phyloP scores from a whole-genome alignment of 805 yeast genomes.

The Schizosaccharomyces octosporus region DNA sequence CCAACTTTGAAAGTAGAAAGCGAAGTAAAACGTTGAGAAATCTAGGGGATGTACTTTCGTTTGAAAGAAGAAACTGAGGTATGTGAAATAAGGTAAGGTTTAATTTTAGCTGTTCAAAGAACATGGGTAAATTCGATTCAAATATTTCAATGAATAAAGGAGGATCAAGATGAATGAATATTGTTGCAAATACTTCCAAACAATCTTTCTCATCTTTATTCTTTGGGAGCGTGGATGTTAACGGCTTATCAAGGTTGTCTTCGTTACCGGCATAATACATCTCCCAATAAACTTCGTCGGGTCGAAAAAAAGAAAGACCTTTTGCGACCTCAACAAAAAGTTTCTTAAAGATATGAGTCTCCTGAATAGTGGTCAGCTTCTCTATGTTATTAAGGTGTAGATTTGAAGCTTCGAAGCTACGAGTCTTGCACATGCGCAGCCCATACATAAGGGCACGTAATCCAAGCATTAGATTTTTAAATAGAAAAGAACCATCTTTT shows the following conservation, averaged over 20 bases:
- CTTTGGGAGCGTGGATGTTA: slow-evolving; percentile 7
- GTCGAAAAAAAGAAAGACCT: slow-evolving; percentile 49
- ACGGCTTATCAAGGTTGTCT: slow-evolving; percentile 14
- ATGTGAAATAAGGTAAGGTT: slow-evolving; percentile 73
- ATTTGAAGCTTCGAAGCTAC: slow-evolving; percentile 48
- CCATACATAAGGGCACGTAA: slow-evolving; percentile 76
- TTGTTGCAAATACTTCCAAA: slow-evolving; percentile 85
- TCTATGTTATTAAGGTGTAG: slow-evolving; percentile 66
- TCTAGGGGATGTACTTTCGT: slow-evolving; percentile 81
- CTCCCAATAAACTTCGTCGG: slow-evolving; percentile 7
- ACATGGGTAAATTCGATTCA: slow-evolving; percentile 48
- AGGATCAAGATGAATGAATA: slow-evolving; percentile 80
- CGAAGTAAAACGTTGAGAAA: slow-evolving; percentile 64
- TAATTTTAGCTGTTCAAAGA: slow-evolving; percentile 53
- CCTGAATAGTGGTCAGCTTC: slow-evolving; percentile 27
- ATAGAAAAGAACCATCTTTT: slow-evolving; percentile 68
- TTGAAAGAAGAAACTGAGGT: slow-evolving; percentile 82
- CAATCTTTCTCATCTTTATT: slow-evolving; percentile 68
- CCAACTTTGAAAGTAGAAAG: slow-evolving; percentile 47
- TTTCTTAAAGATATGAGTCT: slow-evolving; percentile 47
- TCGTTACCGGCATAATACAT: slow-evolving; percentile 2
- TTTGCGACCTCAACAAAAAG: slow-evolving; percentile 65
- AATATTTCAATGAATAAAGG: slow-evolving; percentile 87
- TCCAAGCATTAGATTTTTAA: slow-evolving; percentile 72
- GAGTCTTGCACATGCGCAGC: slow-evolving; percentile 69